These are phyloP conservation scores for Amylocarpus encephaloides DNA, from an alignment of 2,329 filamentous ascomycete genomes.

Conservation along the genomic window DNA sequence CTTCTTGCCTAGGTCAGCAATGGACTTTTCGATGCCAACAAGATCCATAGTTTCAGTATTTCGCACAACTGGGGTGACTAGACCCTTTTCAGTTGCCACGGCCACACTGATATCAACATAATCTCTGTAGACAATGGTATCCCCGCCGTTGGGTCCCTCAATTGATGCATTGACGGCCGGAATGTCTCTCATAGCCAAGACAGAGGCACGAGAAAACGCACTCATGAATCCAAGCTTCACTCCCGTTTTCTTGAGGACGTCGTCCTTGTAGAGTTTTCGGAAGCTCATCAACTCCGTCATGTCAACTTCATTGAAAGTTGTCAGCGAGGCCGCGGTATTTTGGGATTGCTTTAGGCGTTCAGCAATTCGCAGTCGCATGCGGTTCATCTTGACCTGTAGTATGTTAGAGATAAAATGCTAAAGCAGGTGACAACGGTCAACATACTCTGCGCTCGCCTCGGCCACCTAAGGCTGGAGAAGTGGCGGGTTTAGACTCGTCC, in stretches of 20 bases:
- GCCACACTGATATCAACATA: conserved; percentile 98
- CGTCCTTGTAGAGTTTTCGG: conserved; percentile 95
- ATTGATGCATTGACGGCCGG: conserved; percentile 95
- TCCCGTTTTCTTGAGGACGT: conserved; percentile 89
- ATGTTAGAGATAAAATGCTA: conserved; percentile 8
- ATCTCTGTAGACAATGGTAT: conserved; percentile 96
- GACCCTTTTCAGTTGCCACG: conserved; percentile 93
- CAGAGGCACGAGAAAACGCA: conserved; percentile 84
- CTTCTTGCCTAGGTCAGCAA: conserved; percentile 95
- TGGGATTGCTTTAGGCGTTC: conserved; percentile 99
- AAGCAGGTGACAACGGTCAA: conserved; percentile 13
- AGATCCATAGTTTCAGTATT: conserved; percentile 87
- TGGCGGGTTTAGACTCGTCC: conserved; percentile 28
- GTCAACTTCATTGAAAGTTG: conserved; percentile 98
- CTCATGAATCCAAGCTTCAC: conserved; percentile 99
- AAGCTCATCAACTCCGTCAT: conserved; percentile 98
- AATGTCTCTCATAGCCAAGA: conserved; percentile 91
- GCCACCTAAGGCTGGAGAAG: conserved; percentile 51
- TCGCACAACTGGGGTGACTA: conserved; percentile 93
- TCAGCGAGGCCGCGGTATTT: conserved; percentile 94
- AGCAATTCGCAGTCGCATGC: conserved; percentile 94
- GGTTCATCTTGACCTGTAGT: conserved; percentile 94
- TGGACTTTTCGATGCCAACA: conserved; percentile 80
- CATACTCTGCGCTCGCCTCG: conserved; percentile 84
- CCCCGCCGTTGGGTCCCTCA: conserved; percentile 87